Conservation (phyloP, 139 green algal species). For the Tetratostichococcus sp. region DNA sequence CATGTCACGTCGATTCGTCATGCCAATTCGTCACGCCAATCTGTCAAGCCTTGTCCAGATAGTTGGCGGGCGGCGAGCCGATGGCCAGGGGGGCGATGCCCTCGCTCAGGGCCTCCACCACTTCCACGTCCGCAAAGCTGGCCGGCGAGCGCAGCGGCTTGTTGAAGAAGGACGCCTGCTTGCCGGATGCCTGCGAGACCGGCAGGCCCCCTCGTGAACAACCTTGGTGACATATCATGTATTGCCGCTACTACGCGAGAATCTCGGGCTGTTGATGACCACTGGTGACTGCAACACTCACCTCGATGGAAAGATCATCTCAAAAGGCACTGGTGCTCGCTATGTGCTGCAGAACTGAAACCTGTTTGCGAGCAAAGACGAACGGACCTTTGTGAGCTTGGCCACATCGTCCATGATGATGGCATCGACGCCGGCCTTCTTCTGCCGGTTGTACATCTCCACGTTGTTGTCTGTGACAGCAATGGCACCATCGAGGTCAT, state of each 20-base stretch:
- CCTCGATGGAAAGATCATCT: no score
- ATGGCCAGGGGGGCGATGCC: not conserved
- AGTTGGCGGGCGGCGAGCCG: not conserved
- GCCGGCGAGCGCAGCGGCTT: slow-evolving; percentile 28
- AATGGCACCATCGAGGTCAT: no score
- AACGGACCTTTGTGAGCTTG: slow-evolving; percentile 18
- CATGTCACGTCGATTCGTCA: not conserved
- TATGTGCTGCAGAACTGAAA: no score
- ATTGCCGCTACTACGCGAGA: no score
- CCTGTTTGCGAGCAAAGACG: no score
- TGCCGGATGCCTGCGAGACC: slow-evolving; percentile 12
- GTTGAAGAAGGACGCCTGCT: slow-evolving; percentile 28
- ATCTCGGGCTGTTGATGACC: no score
- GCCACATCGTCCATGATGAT: slow-evolving; percentile 45
- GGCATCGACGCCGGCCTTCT: slow-evolving; percentile 32
- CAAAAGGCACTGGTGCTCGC: no score
- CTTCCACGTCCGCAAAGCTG: slow-evolving; percentile 9
- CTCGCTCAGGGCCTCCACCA: not conserved
- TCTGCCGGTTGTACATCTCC: slow-evolving; percentile 24
- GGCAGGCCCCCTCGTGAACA: no score
- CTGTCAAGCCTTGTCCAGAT: not conserved
- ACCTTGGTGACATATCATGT: no score
- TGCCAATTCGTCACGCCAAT: slow-evolving; percentile 1
- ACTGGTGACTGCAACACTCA: no score
- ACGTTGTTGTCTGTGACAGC: slow-evolving; percentile 28